These are phyloP conservation scores for Biancaea sappan DNA, from an alignment of 306 rosid species.

Conservation along the genomic window DNA sequence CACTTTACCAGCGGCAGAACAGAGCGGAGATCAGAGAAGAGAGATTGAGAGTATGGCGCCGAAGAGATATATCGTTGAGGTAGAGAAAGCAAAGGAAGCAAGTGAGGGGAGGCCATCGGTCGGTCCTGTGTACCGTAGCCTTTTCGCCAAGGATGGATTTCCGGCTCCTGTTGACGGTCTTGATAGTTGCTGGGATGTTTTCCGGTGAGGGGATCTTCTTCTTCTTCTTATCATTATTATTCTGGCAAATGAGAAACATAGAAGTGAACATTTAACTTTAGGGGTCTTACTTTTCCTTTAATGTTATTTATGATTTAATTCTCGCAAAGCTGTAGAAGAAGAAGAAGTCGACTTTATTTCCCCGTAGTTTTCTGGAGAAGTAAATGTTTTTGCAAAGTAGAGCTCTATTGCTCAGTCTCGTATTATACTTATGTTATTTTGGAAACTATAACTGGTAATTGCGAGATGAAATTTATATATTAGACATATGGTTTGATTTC, in stretches of 20 bases:
- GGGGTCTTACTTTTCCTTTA: neutral
- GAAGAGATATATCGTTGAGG: slow-evolving; percentile 59
- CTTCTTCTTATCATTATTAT: neutral
- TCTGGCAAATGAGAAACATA: slow-evolving; percentile 18
- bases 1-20: neutral
- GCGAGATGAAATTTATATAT: neutral
- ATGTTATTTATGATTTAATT: neutral
- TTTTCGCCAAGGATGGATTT: slow-evolving; percentile 81
- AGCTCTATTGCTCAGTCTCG: slow-evolving; percentile 26
- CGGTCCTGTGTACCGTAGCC: slow-evolving; percentile 84
- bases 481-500: slow-evolving; percentile 13
- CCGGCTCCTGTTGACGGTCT: slow-evolving; percentile 69
- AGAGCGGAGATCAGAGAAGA: neutral
- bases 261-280: neutral
- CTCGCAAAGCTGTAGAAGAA: neutral
- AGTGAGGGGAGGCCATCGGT: slow-evolving; percentile 57
- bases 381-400: neutral
- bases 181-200: slow-evolving; percentile 91
- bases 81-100: slow-evolving; percentile 67
- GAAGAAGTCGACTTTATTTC: slow-evolving; percentile 21
- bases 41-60: slow-evolving; percentile 48
- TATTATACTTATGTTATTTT: neutral
- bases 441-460: neutral
- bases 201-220: slow-evolving; percentile 49
- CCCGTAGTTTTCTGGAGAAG: neutral